Evolutionary conservation across 176 grass and related monocot genomes (phyloP), one percentile per base, ranked within the genome.

Genomic region (Panicum miliaceum): DNA sequence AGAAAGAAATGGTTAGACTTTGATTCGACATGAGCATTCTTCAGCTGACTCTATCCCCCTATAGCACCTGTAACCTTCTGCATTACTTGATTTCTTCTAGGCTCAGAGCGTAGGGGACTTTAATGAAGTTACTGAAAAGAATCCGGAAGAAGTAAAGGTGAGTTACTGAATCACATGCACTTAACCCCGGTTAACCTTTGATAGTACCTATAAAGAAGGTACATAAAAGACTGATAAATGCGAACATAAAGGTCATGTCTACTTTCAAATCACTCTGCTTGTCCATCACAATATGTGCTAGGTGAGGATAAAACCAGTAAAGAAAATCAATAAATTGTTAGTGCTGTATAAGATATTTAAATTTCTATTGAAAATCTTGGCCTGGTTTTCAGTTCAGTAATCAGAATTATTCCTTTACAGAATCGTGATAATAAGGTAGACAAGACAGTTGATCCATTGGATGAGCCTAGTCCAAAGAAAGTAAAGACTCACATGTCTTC

Each of bases 381-480:
- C n/a, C 61, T 64, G 61, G 35, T 64, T 37, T 37, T 15, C 2
- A 35, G 32, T 35, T 35, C 6, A 64, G 61, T 78, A 63, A 23
- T 64, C 50, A 57, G 68, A 80, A 7, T 45, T 7, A 13, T 14
- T 84, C 35, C 47, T 84, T 78, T 78, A 69, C 87, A 90, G 87
- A 88, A 69, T 42, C 16, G 34, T 38, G 7, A 41, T 7, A 41
- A 85, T 91, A 81, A 82, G 71, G 7, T 41, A 80, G 43, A 88
- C 45, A 11, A 7, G 9, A 78, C 20, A 70, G 27, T 20, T 9
- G 14, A 7, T 56, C 27, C 82, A 81, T 71, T 54, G 61, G 82
- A 90, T 43, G 66, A 70, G 37, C 65, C 60, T 32, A 76, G 38
- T 73, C 54, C 81, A 80, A 93, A 86, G 71, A 85, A 94, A 88